A percentile compares a stretch with the other conserved stretches of the same genome.
These are phyloP conservation scores for Neurospora terricola DNA, from an alignment of 495 filamentous ascomycete species.

Conservation along the genomic window DNA sequence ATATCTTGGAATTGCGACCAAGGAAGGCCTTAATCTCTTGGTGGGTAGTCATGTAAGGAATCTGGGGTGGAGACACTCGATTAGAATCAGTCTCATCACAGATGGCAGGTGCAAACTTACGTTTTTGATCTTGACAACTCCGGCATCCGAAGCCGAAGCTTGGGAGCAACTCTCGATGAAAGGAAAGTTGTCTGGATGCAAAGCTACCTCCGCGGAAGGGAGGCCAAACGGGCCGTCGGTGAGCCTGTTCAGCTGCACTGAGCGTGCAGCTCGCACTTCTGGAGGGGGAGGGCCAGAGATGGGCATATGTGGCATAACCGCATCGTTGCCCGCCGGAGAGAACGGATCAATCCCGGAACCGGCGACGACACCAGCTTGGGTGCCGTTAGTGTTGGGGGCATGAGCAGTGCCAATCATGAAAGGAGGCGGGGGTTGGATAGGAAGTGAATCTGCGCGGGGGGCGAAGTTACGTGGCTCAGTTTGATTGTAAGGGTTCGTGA, in stretches of 20 bases:
- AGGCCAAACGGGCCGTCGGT: conserved; percentile 9
- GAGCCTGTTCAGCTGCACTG: conserved; percentile 19
- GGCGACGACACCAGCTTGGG: background rate
- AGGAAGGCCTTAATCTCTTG: conserved; percentile 58
- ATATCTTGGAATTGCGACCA: conserved; percentile 52
- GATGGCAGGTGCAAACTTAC: conserved; percentile 17
- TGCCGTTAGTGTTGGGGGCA: background rate
- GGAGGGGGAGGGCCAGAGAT: background rate
- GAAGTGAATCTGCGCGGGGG: conserved; percentile 2
- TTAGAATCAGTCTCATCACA: background rate
- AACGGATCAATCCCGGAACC: background rate
- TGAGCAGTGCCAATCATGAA: background rate
- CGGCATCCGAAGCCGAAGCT: conserved; percentile 5
- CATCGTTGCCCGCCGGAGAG: background rate
- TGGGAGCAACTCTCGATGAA: conserved; percentile 28
- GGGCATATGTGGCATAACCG: background rate
- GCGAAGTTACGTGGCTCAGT: conserved; percentile 19
- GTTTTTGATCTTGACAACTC: conserved; percentile 27
- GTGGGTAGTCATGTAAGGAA: conserved; percentile 59
- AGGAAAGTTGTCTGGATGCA: conserved; percentile 27
- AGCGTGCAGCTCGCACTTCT: conserved; percentile 14
- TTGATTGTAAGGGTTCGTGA: conserved; percentile 8
- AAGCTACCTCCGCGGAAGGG: conserved; percentile 22
- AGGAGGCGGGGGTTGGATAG: background rate
- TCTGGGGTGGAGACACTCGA: conserved; percentile 31